Evolutionary conservation across 805 yeast genomes (phyloP), one percentile per base, ranked within the genome.

Genomic region (Metschnikowia kunwiensis): DNA sequence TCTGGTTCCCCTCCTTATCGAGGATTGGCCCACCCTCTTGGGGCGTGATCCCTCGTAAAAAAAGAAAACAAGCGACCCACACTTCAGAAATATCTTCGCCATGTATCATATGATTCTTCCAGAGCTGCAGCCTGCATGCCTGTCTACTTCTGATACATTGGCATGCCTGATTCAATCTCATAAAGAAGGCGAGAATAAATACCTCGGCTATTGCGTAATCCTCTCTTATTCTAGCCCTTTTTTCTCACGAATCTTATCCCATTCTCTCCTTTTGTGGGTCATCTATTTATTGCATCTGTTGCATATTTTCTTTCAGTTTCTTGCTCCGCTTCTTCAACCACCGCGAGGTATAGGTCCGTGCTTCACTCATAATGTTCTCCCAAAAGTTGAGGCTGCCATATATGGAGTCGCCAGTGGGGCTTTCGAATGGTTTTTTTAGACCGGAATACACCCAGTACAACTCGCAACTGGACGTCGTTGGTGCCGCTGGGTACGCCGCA

Each of bases 331-430:
- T 14, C 18, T 27, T 27, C 18, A n/a, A n/a, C n/a, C n/a, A n/a
- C n/a, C n/a, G n/a, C n/a, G n/a, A n/a, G n/a, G n/a, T n/a, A n/a
- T n/a, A n/a, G n/a, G n/a, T n/a, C n/a, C n/a, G n/a, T n/a, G n/a
- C n/a, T n/a, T n/a, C n/a, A n/a, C n/a, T n/a, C 8, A 18, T n/a
- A 5, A 37, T 37, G 40, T 37, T 37, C n/a, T 25, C 40, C 25
- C 40, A 37, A 24, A 37, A 37, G 11, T 30, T 37, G 18, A 37
- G 40, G 19, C 36, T 37, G 40, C 35, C 40, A 23, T 37, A 37
- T 30, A 27, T 32, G 28, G 40, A 37, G 32, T 37, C 40, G 8
- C 36, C 40, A 3, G 33, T 12, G 12, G 40, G 40, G 8, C n/a
- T 22, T 12, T 37, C 40, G 11, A 32, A 30, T 31, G 40, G 35